Conservation (phyloP, 2,329 filamentous ascomycete genomes). For the Didymellaceae sp. region DNA sequence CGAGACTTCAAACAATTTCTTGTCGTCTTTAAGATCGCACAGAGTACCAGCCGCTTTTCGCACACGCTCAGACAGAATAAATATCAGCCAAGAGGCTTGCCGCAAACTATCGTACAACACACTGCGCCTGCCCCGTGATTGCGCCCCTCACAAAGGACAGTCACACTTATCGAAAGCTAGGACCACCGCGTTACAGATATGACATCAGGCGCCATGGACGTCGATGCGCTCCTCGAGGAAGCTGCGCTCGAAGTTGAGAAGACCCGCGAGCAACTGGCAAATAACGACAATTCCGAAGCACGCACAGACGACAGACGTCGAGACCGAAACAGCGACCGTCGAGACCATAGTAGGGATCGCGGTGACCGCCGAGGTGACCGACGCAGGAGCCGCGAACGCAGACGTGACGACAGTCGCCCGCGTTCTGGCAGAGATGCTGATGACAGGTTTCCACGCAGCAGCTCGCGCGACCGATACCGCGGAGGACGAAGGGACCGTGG, state of each 20-base stretch:
- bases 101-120: conserved; percentile 24
- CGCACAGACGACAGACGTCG: conserved; percentile 42
- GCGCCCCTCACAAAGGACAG: conserved; percentile 26
- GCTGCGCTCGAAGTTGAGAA: conserved; percentile 32
- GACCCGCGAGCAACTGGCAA: conserved; percentile 24
- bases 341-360: conserved; percentile 39
- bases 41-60: conserved; percentile 24
- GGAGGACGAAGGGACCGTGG: conserved; percentile 39
- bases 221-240: conserved; percentile 87
- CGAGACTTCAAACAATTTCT: conserved; percentile 19
- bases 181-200: conserved; percentile 21
- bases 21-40: conserved; percentile 17
- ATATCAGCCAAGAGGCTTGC: conserved; percentile 28
- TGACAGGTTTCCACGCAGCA: conserved; percentile 41
- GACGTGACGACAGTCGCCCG: conserved; percentile 40
- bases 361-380: conserved; percentile 41
- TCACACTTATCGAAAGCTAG: conserved; percentile 39
- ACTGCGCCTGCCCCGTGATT: conserved; percentile 28
- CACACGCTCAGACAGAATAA: conserved; percentile 27
- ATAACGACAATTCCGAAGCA: conserved; percentile 39
- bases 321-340: conserved; percentile 34
- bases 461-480: conserved; percentile 39
- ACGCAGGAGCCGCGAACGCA: conserved; percentile 42
- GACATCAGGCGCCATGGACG: conserved; percentile 65
- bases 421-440: conserved; percentile 46